phyloP scores from a whole-genome alignment of 768 basidiomycete species.

The Galerina sulciceps region DNA sequence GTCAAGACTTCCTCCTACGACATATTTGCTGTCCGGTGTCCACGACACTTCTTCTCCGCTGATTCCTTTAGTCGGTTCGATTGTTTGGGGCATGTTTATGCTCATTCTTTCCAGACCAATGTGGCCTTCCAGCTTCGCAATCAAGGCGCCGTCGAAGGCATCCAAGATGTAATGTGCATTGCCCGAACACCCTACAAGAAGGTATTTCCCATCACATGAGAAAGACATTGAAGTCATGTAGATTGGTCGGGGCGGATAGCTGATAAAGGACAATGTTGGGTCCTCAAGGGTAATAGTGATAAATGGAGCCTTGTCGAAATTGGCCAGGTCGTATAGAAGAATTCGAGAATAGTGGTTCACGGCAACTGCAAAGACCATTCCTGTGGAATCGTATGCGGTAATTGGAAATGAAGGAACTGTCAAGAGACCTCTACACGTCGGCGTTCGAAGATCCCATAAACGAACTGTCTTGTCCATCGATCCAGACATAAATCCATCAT shows the following conservation, averaged over 20 bases:
- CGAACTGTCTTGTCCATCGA: constrained; percentile 94
- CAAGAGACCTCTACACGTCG: constrained; percentile 77
- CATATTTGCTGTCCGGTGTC: constrained; percentile 93
- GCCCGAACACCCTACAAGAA: constrained; percentile 92
- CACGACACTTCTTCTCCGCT: constrained; percentile 95
- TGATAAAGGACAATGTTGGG: constrained; percentile 70
- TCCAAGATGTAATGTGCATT: constrained; percentile 94
- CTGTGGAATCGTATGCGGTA: constrained; percentile 83
- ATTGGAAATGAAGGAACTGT: constrained; percentile 76
- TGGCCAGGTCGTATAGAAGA: constrained; percentile 82
- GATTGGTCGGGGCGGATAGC: constrained; percentile 86
- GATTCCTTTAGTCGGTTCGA: constrained; percentile 75
- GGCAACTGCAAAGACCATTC: constrained; percentile 85
- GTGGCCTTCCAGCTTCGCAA: constrained; percentile 88
- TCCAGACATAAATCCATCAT: constrained; percentile 95
- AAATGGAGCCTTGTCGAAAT: constrained; percentile 94
- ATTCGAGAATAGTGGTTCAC: constrained; percentile 84
- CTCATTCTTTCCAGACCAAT: constrained; percentile 79
- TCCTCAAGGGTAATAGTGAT: constrained; percentile 83
- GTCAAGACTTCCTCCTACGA: constrained; percentile 84
- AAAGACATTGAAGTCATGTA: constrained; percentile 92
- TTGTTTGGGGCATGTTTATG: constrained; percentile 48
- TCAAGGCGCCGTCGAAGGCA: constrained; percentile 81
- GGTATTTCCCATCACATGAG: constrained; percentile 86
- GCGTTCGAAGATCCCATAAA: constrained; percentile 90